Conservation (phyloP, 345 rosid genomes). For the Citrus glauca region DNA sequence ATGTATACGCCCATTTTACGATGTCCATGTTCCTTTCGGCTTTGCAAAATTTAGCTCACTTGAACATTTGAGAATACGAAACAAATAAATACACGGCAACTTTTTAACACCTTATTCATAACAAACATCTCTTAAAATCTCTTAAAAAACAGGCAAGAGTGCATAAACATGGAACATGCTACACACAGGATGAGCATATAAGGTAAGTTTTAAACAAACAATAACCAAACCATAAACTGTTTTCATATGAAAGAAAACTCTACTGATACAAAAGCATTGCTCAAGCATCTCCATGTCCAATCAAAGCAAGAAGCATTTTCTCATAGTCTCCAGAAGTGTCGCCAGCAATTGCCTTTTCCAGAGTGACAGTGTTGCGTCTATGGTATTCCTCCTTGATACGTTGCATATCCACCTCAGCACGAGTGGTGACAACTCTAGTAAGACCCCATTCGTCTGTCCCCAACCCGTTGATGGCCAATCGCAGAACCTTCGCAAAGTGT, state of each 20-base stretch:
- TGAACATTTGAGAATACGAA: background rate
- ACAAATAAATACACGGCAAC: background rate
- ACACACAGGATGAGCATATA: background rate
- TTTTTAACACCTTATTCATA: background rate
- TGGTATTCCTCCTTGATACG: constrained; percentile 76
- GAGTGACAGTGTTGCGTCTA: constrained; percentile 66
- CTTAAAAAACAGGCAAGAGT: background rate
- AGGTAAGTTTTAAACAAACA: background rate
- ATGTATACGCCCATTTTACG: no score
- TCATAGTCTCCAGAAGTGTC: constrained; percentile 85
- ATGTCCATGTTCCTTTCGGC: background rate
- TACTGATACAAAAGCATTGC: constrained; percentile 3
- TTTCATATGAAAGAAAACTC: background rate
- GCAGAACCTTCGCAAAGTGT: constrained; percentile 74
- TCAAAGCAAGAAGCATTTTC: constrained; percentile 69
- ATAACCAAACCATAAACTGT: background rate
- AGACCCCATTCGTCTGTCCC: constrained; percentile 92
- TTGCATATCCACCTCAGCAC: constrained; percentile 85
- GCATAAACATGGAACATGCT: background rate
- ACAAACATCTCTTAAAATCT: background rate
- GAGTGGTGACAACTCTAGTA: constrained; percentile 66
- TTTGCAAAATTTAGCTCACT: background rate
- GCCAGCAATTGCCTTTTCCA: constrained; percentile 62
- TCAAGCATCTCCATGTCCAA: constrained; percentile 59
- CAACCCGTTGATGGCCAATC: constrained; percentile 61